Percentiles rank a stretch among this genome's conserved stretches.
phyloP scores from a whole-genome alignment of 495 filamentous ascomycete species.

The Baudoinia panamericana region DNA sequence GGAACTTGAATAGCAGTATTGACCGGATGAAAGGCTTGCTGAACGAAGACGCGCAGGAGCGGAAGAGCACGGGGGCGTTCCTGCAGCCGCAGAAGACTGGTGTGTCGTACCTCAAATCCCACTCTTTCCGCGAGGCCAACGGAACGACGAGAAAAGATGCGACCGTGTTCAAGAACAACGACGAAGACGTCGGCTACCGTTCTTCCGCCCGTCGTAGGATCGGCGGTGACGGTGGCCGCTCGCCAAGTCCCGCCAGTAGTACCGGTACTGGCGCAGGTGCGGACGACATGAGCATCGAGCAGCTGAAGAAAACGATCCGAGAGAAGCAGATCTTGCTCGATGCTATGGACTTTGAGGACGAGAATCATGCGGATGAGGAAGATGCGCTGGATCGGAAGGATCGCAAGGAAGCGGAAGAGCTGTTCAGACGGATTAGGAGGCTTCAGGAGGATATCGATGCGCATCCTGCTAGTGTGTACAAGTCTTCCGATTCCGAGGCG shows the following conservation, averaged over 20 bases:
- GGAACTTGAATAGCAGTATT: constrained; percentile 82
- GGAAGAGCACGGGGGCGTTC: constrained; percentile 72
- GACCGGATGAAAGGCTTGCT: constrained; percentile 85
- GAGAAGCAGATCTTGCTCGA: constrained; percentile 95
- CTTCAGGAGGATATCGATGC: constrained; percentile 93
- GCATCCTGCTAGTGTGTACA: constrained; percentile 67
- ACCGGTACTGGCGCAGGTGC: constrained; percentile 42
- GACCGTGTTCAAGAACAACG: constrained; percentile 93
- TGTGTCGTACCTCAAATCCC: constrained; percentile 90
- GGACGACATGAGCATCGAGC: constrained; percentile 75
- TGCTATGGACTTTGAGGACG: constrained; percentile 92
- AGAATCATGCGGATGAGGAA: constrained; percentile 78
- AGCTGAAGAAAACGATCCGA: constrained; percentile 81
- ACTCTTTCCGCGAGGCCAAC: constrained; percentile 58
- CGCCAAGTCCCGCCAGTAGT: constrained; percentile 51
- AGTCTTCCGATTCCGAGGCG: constrained; percentile 65
- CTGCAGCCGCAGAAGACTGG: constrained; percentile 92
- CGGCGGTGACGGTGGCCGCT: constrained; percentile 52
- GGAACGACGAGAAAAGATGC: constrained; percentile 68
- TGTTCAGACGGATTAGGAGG: constrained; percentile 83
- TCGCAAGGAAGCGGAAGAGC: constrained; percentile 80
- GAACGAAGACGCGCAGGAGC: constrained; percentile 73
- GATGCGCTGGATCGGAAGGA: constrained; percentile 84
- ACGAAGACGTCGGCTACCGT: constrained; percentile 74
- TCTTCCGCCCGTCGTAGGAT: constrained; percentile 83